A percentile compares a stretch with the other conserved stretches of the same genome.
Evolutionary conservation across 345 rosid species (phyloP).

Genomic region (Dipteronia dyeriana): DNA sequence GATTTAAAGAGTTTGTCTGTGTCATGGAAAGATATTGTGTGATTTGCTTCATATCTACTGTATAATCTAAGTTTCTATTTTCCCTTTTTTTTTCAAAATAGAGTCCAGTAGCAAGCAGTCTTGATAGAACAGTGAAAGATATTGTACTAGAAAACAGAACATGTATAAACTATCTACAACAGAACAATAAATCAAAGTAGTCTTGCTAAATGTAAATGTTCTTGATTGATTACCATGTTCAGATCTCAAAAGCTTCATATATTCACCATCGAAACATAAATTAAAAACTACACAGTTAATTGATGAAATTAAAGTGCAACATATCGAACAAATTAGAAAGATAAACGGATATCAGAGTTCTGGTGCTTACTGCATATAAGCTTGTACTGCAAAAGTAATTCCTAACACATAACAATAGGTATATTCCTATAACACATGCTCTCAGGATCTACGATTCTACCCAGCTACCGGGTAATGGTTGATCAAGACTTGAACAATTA

Average conservation of each 20-base stretch:
- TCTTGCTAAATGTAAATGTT: background rate
- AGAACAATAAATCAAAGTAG: conserved; percentile 1
- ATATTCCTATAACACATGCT: background rate
- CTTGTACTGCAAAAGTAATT: background rate
- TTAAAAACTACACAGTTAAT: background rate
- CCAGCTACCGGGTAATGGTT: background rate
- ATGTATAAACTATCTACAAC: background rate
- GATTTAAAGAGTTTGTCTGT: background rate
- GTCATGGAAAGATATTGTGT: background rate
- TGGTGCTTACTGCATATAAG: background rate
- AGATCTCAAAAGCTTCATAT: background rate
- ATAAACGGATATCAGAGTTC: background rate
- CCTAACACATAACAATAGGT: background rate
- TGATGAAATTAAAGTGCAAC: background rate
- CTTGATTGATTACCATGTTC: background rate
- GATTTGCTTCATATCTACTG: background rate
- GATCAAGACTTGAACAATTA: background rate
- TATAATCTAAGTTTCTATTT: background rate
- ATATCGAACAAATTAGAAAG: background rate
- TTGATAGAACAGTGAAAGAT: background rate
- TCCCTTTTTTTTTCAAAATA: background rate
- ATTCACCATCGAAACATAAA: background rate
- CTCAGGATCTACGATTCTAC: background rate
- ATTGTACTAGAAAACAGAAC: background rate
- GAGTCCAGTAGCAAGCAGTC: background rate